Evolutionary conservation across 495 filamentous ascomycete genomes (phyloP).

Genomic region (Talaromyces liani): DNA sequence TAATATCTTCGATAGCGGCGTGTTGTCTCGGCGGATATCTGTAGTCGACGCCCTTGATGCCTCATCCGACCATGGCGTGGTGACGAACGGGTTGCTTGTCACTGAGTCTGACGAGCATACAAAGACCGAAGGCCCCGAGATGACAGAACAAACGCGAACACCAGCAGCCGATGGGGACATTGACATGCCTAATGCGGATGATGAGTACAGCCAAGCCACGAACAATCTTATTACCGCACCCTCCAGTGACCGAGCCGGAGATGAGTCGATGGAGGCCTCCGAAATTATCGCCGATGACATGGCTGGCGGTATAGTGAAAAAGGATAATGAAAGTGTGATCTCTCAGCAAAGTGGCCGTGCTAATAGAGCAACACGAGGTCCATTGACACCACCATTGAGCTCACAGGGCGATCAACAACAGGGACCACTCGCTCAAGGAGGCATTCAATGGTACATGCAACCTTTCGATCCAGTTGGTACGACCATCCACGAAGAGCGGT

Average conservation of each 20-base stretch:
- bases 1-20: constrained; percentile 54
- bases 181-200: not conserved
- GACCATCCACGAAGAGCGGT: constrained; percentile 66
- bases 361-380: constrained; percentile 16
- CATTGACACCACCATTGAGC: constrained; percentile 38
- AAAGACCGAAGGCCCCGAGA: not conserved
- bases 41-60: constrained; percentile 24
- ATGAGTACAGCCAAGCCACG: not conserved
- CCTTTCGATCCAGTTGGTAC: constrained; percentile 74
- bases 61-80: constrained; percentile 17
- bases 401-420: constrained; percentile 40
- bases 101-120: constrained; percentile 11
- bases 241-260: constrained; percentile 2
- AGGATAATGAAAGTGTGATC: constrained; percentile 24
- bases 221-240: not conserved
- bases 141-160: constrained; percentile 4
- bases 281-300: constrained; percentile 10
- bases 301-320: constrained; percentile 14
- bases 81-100: constrained; percentile 13
- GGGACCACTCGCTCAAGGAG: constrained; percentile 59
- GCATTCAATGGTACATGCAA: constrained; percentile 83
- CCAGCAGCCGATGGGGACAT: constrained; percentile 9
- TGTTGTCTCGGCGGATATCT: constrained; percentile 39
- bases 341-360: constrained; percentile 31
- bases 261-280: not conserved